A percentile compares a stretch with the other conserved stretches of the same genome.
These are phyloP conservation scores for Dothideomycetes sp. DNA, from an alignment of 2,329 filamentous ascomycete species.

Conservation along the genomic window DNA sequence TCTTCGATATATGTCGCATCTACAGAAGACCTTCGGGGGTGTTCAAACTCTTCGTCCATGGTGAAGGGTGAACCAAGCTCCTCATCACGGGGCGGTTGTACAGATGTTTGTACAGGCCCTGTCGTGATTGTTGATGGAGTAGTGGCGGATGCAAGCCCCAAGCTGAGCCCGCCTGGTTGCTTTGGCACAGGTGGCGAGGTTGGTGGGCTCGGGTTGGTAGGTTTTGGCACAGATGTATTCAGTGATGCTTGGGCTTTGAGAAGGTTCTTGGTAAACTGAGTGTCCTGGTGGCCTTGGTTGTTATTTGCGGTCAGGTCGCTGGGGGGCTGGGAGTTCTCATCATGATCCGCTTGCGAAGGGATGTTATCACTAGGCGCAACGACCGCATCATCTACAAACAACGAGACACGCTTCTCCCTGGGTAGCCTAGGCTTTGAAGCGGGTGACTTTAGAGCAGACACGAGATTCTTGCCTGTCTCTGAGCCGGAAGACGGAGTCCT, in stretches of 20 bases:
- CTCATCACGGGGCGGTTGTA: neutral
- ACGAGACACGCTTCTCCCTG: conserved; percentile 27
- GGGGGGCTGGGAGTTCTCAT: neutral
- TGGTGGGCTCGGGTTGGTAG: no score
- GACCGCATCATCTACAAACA: conserved; percentile 27
- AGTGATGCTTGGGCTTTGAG: no score
- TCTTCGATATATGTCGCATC: conserved; percentile 7
- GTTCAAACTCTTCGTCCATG: conserved; percentile 13
- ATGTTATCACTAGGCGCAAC: conserved; percentile 29
- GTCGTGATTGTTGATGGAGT: neutral
- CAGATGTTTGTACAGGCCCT: neutral
- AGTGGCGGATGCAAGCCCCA: conserved; percentile 4
- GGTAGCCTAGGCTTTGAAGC: conserved; percentile 16
- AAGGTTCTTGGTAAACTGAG: no score
- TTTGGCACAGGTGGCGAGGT: no score
- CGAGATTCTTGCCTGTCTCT: conserved; percentile 25
- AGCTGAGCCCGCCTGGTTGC: conserved; percentile 4
- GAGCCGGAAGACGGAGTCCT: conserved; percentile 29
- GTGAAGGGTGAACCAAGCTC: conserved; percentile 13
- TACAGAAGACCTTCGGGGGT: no score
- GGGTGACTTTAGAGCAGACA: conserved; percentile 28
- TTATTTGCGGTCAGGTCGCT: no score
- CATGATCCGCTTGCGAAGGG: conserved; percentile 14
- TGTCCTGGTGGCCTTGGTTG: no score
- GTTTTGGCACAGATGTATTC: no score